Evolutionary conservation across 306 rosid species (phyloP).

Genomic region (Ormosia emarginata): DNA sequence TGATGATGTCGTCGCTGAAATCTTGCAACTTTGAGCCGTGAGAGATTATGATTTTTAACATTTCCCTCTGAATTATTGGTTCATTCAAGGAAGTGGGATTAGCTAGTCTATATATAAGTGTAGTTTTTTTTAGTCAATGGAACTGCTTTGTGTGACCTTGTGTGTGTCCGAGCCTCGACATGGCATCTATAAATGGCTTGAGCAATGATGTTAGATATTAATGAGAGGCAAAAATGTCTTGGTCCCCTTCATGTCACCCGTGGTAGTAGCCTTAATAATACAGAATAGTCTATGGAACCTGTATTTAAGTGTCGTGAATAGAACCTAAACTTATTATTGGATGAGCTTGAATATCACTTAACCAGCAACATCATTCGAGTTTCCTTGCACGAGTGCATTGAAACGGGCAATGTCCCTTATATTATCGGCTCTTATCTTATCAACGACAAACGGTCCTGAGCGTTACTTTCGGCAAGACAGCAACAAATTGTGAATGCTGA

Average conservation of each 20-base stretch:
- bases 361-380: neutral
- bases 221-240: neutral
- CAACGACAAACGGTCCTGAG: no score
- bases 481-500: no score
- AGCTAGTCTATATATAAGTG: neutral
- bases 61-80: neutral
- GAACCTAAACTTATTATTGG: neutral
- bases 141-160: neutral
- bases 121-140: neutral
- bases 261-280: neutral
- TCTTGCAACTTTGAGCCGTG: constrained; percentile 4
- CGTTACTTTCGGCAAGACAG: no score
- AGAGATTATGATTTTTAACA: neutral
- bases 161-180: neutral
- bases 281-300: neutral
- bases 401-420: no score
- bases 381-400: neutral
- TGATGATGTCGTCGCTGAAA: constrained; percentile 54
- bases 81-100: neutral
- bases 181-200: neutral
- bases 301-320: neutral
- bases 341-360: neutral
- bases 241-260: neutral
- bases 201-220: neutral
- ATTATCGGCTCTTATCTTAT: no score